A percentile compares a stretch with the other conserved stretches of the same genome.
These are phyloP conservation scores for Luzula sylvatica DNA, from an alignment of 176 grass and related monocot species.

Conservation along the genomic window DNA sequence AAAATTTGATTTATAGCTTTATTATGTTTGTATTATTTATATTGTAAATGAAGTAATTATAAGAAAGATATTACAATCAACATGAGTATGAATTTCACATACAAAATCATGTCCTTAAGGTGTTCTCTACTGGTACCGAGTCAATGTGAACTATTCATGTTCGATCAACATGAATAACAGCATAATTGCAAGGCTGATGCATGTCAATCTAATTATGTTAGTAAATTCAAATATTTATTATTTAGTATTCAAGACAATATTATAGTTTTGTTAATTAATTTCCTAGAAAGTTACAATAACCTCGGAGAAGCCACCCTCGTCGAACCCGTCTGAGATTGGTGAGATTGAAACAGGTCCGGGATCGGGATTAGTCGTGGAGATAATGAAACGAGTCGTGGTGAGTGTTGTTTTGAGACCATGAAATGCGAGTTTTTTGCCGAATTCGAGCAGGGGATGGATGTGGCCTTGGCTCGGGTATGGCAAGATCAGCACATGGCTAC, in stretches of 20 bases:
- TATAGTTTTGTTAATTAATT: no score
- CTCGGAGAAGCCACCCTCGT: slow-evolving; percentile 20
- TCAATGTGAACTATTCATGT: no score
- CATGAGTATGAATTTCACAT: background rate
- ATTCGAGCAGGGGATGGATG: slow-evolving; percentile 65
- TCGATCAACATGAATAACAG: no score
- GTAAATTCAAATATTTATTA: background rate
- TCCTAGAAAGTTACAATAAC: no score
- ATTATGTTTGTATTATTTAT: no score
- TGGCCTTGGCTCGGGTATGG: slow-evolving; percentile 67
- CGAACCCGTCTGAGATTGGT: slow-evolving; percentile 34
- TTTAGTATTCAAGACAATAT: no score
- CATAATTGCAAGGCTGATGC: no score
- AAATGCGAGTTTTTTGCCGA: slow-evolving; percentile 43
- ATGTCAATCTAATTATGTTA: background rate
- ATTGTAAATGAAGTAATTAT: no score
- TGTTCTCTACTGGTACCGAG: no score
- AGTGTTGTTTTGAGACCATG: slow-evolving; percentile 38
- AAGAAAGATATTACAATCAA: no score
- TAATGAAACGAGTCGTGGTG: slow-evolving; percentile 28
- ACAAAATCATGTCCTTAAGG: no score
- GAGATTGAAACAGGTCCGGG: slow-evolving; percentile 20
- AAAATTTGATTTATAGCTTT: no score
- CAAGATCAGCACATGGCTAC: slow-evolving; percentile 34
- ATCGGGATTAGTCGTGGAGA: slow-evolving; percentile 12